Base-by-base conservation (phyloP, 1,284 basidiomycete species). In the Schizopora paradoxa region DNA sequence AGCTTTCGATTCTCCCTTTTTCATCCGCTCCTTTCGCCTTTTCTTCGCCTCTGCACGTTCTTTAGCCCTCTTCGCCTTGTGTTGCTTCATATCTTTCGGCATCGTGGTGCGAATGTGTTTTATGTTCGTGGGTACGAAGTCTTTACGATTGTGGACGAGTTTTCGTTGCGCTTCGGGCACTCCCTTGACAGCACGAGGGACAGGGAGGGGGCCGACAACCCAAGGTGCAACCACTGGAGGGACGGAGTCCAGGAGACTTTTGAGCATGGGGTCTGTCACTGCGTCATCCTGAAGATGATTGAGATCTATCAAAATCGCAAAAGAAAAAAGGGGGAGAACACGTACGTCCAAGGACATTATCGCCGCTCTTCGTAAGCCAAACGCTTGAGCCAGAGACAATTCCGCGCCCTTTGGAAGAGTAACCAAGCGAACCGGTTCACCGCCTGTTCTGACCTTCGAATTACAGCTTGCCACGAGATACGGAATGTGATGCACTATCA, bases 61-160 rank as follows among this genome's bases (percentile, higher is more conserved):
- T 48, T 71, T 67, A 32, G 70, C 60, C 45, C 89, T 74, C 47
- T 69, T 61, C 46, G 79, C 74, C 61, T 86, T 93, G 31, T 80
- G 77, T 19, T 69, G 73, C 55, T 76, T 83, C 71, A 87, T 82
- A 58, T 94, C 86, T 54, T 76, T 81, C 0, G 91, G 91, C 1
- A 79, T 76, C 18, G 81, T 82, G 0, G 91, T 94, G 18, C 75
- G 76, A n/a, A 93, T 64, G 50, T 91, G 90, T 60, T 94, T 95
- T 59, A 93, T 74, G 56, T 89, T 84, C 0, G 91, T 86, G 4
- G 85, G 80, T n/a, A n/a, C n/a, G n/a, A n/a, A n/a, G n/a, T n/a
- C n/a, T n/a, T n/a, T n/a, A n/a, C n/a, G n/a, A n/a, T n/a, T n/a
- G n/a, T n/a, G n/a, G 31, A 86, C 68, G n/a, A 81, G 64, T 21